phyloP scores from a whole-genome alignment of 2,329 filamentous ascomycete genomes.

The Cytospora mali region DNA sequence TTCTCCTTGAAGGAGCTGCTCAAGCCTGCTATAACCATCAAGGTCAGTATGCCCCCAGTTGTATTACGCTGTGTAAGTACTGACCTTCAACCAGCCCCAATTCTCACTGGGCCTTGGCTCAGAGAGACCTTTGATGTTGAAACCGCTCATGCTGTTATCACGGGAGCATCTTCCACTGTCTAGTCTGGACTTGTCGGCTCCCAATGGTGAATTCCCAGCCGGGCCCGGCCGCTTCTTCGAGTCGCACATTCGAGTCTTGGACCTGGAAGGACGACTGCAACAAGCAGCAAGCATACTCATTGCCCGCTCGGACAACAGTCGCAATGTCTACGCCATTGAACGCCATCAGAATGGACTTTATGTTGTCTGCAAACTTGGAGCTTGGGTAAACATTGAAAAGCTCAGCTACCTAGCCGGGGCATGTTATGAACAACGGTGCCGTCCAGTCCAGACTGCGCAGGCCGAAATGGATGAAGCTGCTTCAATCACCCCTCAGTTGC shows the following conservation, averaged over 20 bases:
- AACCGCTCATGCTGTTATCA: constrained; percentile 64
- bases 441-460: constrained; percentile 28
- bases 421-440: constrained; percentile 40
- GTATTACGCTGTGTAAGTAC: background rate
- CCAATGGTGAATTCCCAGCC: constrained; percentile 52
- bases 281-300: constrained; percentile 62
- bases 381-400: constrained; percentile 64
- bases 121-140: constrained; percentile 56
- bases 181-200: constrained; percentile 58
- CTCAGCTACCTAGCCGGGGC: constrained; percentile 55
- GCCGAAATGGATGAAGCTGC: constrained; percentile 30
- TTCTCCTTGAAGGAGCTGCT: constrained; percentile 55
- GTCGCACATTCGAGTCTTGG: constrained; percentile 63
- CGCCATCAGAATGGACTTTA: constrained; percentile 64
- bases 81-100: constrained; percentile 30
- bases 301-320: constrained; percentile 59
- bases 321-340: constrained; percentile 65
- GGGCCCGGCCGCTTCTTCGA: constrained; percentile 57
- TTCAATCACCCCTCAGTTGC: constrained; percentile 48
- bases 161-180: constrained; percentile 64
- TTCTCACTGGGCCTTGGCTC: constrained; percentile 19
- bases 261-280: constrained; percentile 63
- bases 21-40: constrained; percentile 54
- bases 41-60: constrained; percentile 40
- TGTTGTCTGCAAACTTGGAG: constrained; percentile 67